Evolutionary conservation across 257 asterid species (phyloP), one percentile per base, ranked within the genome.

Genomic region (Solanum okadae): DNA sequence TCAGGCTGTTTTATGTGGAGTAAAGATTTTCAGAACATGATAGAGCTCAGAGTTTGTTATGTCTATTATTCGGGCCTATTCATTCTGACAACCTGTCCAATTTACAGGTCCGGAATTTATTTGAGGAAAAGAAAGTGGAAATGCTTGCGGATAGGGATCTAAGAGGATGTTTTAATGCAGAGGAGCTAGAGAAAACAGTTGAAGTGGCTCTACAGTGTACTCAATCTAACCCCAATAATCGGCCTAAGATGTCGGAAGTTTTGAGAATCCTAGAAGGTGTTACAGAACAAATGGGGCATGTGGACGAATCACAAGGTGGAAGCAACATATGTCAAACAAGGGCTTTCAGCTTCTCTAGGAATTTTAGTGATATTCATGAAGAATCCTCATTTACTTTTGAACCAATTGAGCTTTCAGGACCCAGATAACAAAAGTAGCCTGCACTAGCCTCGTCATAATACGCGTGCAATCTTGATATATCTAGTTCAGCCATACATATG

Each of bases 361-460:
- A 95, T 91, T 86, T 92, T 7, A 90, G 91, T 67, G 95, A 94
- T 6, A 91, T 89, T 1, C 93, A 88, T 15, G 98, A 93, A 25
- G 95, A 94, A 79, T 94, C 98, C 16, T 96, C 99, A 1, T 94
- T 94, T 72, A 91, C 93, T 22, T 90, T 95, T 38, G 98, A 96
- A 88, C 98, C 99, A 65, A 94, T 96, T 27, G 98, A 96, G 89
- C 99, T 96, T 78, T 96, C 99, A 20, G 98, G 99, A 81, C 99
- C 99, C 25, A 90, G 99, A 42, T 95, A 86, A 88, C 84, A 31
- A 35, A 87, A 29, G 85, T 34, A 35, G 59, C 44, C 71, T 29
- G 86, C 67, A 44, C 40, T 79, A 2, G 40, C 40, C 18, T 79
- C 0, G 1, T 79, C 67, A 27, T 16, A 27, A 8, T 49, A 44